Base-by-base conservation (phyloP, 768 basidiomycete species). In the Pleurotus cornucopiae region DNA sequence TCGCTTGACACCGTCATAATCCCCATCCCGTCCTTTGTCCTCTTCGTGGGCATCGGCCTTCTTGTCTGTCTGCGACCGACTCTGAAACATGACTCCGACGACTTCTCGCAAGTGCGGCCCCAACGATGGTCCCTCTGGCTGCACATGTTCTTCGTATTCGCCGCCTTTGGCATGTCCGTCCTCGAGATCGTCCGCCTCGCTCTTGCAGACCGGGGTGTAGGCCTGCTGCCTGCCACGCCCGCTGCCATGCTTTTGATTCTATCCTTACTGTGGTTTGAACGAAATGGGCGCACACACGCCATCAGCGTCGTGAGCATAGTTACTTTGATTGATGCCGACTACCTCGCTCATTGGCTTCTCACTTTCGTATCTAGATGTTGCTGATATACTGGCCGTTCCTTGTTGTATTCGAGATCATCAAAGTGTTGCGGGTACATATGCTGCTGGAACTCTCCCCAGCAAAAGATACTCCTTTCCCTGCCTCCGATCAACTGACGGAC, bases 111-210 rank as follows among this genome's bases (percentile, higher is more conserved):
- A 4, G 23, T 53, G 1, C 38, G n/a, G 40, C 54, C 56, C 7
- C 38, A 43, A 13, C 57, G 55, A 60, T 68, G 67, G 67, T 13
- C 65, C 21, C 63, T 65, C 41, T 62, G 64, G 49, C 39, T 61
- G 23, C 69, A 70, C 48, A 52, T 66, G 26, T 59, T 64, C 16
- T 62, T 68, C 6, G 63, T 69, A 25, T 57, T 57, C 1, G 59
- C 62, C 3, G 62, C 62, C 14, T 61, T 66, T 49, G 65, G 55
- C 5, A 70, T 70, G 67, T 62, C 64, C n/a, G 54, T 71, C 1
- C 60, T 69, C 6, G 70, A 71, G 60, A 56, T 71, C 26, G 55
- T 61, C 18, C 63, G 70, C 23, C 64, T 70, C 9, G 61, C 41
- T 25, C 59, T 63, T 23, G 64, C 67, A 39, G 21, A 65, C 6